A percentile compares a stretch with the other conserved stretches of the same genome.
Evolutionary conservation across 192 early-diverging fungal genomes (phyloP).

Genomic region (Entomortierella beljakovae): DNA sequence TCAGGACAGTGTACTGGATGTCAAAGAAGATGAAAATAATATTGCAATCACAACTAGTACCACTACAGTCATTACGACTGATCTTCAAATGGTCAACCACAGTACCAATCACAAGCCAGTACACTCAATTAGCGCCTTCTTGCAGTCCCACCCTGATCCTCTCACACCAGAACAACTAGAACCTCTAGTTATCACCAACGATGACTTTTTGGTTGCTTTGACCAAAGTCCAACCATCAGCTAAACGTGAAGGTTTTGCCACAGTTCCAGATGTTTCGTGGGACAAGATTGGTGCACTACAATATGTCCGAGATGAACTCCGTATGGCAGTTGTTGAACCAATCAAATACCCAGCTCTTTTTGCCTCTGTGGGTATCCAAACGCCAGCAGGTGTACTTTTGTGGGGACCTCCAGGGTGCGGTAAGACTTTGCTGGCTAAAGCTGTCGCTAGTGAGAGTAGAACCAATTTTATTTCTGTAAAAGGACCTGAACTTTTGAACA

Average conservation of each 20-base stretch:
- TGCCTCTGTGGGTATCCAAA: slow-evolving; percentile 87
- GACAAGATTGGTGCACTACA: slow-evolving; percentile 94
- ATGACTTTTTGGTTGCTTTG: slow-evolving; percentile 89
- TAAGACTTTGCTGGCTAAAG: slow-evolving; percentile 97
- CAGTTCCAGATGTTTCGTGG: slow-evolving; percentile 96
- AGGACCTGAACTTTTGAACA: slow-evolving; percentile 97
- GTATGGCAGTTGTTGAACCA: slow-evolving; percentile 96
- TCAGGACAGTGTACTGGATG: slow-evolving; percentile 2
- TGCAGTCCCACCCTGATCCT: slow-evolving; percentile 76
- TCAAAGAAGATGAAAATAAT: not conserved
- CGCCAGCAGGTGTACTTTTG: slow-evolving; percentile 92
- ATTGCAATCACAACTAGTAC: not conserved
- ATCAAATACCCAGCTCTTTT: slow-evolving; percentile 93
- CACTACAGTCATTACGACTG: slow-evolving; percentile 26
- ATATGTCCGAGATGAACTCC: slow-evolving; percentile 89
- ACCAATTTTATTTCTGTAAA: slow-evolving; percentile 99
- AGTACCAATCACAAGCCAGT: slow-evolving; percentile 58
- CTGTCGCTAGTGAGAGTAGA: slow-evolving; percentile 96
- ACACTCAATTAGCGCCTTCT: slow-evolving; percentile 78
- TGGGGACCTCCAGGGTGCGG: slow-evolving; percentile 99
- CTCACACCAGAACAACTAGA: slow-evolving; percentile 86
- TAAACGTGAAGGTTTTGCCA: slow-evolving; percentile 99
- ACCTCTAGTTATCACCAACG: slow-evolving; percentile 81
- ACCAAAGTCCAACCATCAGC: slow-evolving; percentile 95
- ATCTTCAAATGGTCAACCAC: slow-evolving; percentile 1